Conservation (phyloP, 2,329 filamentous ascomycete genomes). For the Acephala macrosclerotiorum region DNA sequence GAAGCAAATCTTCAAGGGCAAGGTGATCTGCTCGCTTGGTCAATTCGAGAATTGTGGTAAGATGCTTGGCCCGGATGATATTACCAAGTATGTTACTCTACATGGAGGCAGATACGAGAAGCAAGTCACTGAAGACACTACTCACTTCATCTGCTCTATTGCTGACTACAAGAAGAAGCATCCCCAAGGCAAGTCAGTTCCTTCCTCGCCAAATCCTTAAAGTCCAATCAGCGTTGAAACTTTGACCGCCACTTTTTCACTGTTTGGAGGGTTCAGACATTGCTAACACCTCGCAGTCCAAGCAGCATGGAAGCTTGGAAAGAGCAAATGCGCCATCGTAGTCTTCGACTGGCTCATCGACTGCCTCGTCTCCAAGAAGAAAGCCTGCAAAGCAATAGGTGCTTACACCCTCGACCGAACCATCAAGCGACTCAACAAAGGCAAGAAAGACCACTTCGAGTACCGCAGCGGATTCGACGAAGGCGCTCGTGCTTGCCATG, state of each 20-base stretch:
- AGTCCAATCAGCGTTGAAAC: slow-evolving; percentile 44
- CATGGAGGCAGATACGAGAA: slow-evolving; percentile 66
- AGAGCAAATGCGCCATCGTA: slow-evolving; percentile 51
- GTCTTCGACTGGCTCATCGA: slow-evolving; percentile 56
- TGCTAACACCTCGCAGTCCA: slow-evolving; percentile 44
- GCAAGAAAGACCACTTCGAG: slow-evolving; percentile 49
- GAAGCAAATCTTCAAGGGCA: slow-evolving; percentile 56
- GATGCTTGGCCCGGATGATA: slow-evolving; percentile 57
- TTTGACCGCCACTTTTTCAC: neutral
- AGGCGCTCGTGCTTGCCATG: slow-evolving; percentile 47
- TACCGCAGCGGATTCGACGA: slow-evolving; percentile 44
- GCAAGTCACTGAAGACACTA: slow-evolving; percentile 62
- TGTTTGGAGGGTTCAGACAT: neutral
- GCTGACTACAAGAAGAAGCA: slow-evolving; percentile 60
- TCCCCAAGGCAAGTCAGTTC: slow-evolving; percentile 32
- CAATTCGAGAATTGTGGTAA: slow-evolving; percentile 52
- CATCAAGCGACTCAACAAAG: slow-evolving; percentile 38
- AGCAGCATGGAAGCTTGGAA: slow-evolving; percentile 46
- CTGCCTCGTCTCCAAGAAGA: slow-evolving; percentile 42
- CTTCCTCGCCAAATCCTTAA: neutral
- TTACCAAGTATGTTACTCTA: slow-evolving; percentile 69
- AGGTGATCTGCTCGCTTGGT: slow-evolving; percentile 65
- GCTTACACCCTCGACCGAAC: slow-evolving; percentile 36
- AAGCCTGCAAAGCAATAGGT: slow-evolving; percentile 29
- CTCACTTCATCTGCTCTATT: slow-evolving; percentile 75